phyloP scores from a whole-genome alignment of 2,329 filamentous ascomycete species.

The Diaporthe helianthi region DNA sequence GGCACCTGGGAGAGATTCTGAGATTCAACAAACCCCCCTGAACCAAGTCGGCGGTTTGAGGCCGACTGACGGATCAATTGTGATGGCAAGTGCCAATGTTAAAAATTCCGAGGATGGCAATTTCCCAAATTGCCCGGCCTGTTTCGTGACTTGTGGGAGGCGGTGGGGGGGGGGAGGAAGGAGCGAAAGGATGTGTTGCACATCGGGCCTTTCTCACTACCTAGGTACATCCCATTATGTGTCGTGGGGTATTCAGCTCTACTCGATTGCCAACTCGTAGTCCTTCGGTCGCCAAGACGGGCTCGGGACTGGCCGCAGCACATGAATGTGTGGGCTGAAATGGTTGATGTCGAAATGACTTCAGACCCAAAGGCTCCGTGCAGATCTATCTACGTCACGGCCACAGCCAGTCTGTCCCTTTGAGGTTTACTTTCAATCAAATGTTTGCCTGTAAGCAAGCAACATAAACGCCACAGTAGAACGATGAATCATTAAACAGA shows the following conservation, averaged over 20 bases:
- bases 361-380: neutral
- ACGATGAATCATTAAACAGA: conserved; percentile 4
- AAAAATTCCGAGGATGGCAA: no score
- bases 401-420: neutral
- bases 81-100: neutral
- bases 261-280: neutral
- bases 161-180: no score
- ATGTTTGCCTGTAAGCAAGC: neutral
- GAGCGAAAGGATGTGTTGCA: neutral
- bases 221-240: no score
- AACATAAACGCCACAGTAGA: neutral
- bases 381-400: conserved; percentile 4
- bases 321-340: neutral
- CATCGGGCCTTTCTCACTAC: no score
- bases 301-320: neutral
- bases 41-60: neutral
- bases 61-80: neutral
- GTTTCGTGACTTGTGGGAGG: no score
- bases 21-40: neutral
- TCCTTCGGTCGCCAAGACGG: neutral
- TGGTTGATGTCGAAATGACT: conserved; percentile 8
- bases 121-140: neutral
- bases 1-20: neutral
- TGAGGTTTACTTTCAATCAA: no score
- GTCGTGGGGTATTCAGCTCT: no score